Evolutionary conservation across 2,329 filamentous ascomycete species (phyloP).

Genomic region (Epichloe gansuensis): DNA sequence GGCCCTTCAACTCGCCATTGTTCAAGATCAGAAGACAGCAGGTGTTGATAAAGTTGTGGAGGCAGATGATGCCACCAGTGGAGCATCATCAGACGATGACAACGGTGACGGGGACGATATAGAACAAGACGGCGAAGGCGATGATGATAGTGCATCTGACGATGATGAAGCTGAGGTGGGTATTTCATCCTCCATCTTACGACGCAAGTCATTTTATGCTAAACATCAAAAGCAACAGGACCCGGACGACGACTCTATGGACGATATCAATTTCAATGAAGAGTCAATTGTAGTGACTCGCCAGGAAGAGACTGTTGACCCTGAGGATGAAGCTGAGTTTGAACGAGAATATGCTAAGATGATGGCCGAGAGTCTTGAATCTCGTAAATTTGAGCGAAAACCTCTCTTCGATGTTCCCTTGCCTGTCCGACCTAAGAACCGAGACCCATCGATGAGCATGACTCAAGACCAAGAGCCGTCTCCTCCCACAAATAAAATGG

Average conservation of each 20-base stretch:
- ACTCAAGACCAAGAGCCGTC: conserved; percentile 15
- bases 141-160: conserved; percentile 46
- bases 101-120: conserved; percentile 55
- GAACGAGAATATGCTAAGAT: conserved; percentile 96
- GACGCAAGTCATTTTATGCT: not conserved
- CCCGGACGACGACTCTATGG: conserved; percentile 34
- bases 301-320: conserved; percentile 80
- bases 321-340: conserved; percentile 92
- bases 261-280: conserved; percentile 60
- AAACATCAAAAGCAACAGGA: conserved; percentile 25
- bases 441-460: conserved; percentile 36
- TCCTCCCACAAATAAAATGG: conserved; percentile 54
- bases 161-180: conserved; percentile 49
- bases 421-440: conserved; percentile 66
- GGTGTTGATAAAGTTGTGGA: conserved; percentile 59
- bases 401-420: conserved; percentile 91
- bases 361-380: conserved; percentile 95
- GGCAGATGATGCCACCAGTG: conserved; percentile 59
- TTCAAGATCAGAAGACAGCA: conserved; percentile 74
- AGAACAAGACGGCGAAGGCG: conserved; percentile 47
- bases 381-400: conserved; percentile 91
- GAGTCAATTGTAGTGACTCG: conserved; percentile 87
- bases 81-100: conserved; percentile 65
- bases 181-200: not conserved
- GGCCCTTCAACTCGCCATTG: conserved; percentile 76